Base-by-base conservation (phyloP, 2,329 filamentous ascomycete species). In the Capronia coronata region DNA sequence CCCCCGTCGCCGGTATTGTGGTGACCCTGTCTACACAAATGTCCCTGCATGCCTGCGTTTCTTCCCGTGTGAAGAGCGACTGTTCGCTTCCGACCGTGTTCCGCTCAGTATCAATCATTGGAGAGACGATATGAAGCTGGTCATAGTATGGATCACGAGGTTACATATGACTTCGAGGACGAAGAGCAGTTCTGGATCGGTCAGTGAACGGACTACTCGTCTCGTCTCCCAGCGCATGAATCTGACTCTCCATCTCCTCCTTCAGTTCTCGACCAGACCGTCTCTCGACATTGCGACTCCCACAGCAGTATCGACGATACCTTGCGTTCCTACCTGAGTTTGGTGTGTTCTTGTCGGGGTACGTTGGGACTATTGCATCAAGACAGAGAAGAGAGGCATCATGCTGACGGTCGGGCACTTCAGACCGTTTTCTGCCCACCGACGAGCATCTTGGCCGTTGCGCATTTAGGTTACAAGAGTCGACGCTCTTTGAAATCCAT, bases 111-210 rank as follows among this genome's bases (percentile, higher is more conserved):
- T 27, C 40, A 23, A 9, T 18, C 14, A 19, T 59, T 57, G 61
- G 54, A 61, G 62, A 61, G 62, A 62, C 65, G 65, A 68, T 60
- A 59, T 59, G 64, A 62, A 65, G 64, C 62, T 64, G 62, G 61
- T 65, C 53, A 38, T 58, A 71, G 70, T 68, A 83, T 83, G 80
- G 71, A 86, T 72, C 79, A 89, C 69, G 77, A 78, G 64, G 77
- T 76, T 62, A 44, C 50, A 37, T 78, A 80, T 68, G 77, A 75
- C 64, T 76, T 87, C 68, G 84, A 90, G 69, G 83, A 81, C 68
- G 87, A 88, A 71, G 79, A 88, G 68, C 83, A 90, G 70, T 89
- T 95, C 72, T 96, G 89, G 91, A 77, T 83, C 70, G 86, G 90
- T 94, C 68, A 67, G 77, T 42, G 30, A 14, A 30, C 22, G 41